Evolutionary conservation across 2,329 filamentous ascomycete species (phyloP), one percentile per base, ranked within the genome.

Genomic region (Stemphylium beticola): DNA sequence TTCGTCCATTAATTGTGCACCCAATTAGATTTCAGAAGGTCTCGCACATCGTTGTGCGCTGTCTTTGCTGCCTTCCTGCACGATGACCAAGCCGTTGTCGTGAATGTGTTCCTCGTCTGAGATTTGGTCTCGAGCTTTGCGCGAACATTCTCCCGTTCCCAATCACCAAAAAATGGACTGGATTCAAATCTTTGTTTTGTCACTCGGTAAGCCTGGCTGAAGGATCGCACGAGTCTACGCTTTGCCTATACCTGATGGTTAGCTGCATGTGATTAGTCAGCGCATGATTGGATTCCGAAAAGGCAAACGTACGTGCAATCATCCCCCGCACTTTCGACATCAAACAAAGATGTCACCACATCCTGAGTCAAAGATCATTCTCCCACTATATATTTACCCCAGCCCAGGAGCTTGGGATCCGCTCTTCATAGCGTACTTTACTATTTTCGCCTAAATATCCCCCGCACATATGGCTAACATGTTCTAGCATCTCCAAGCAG

Each of bases 331-430:
- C 36, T 22, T 32, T 34, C 49, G 11, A 36, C 36, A 31, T 20
- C 32, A 26, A 4, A 15, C 5, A 32, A 9, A 26, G 22, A 54
- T 54, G 51, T 40, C 45, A 15, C 47, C 8, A 14, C 12, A n/a
- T 15, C 24, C 22, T 9, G 20, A 17, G 41, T 76, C 74, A 1
- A 61, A 48, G 39, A 72, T 82, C 4, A 68, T 83, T 36, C 72
- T 83, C 34, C 81, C 81, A 42, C 74, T 83, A 32, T 83, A 83
- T 64, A 74, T 83, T 29, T 82, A 82, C 65, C 81, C 81, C 29
- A 59, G 68, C 38, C 71, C 73, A 6, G 77, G 75, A 11, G 77
- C 79, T 15, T 83, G 81, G 81, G 68, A 78, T 57, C 78, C 78
- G n/a, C 67, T 82, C 34, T 76, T 79, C 62, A 61, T 73, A 61